Conservation (phyloP, 2,329 filamentous ascomycete species). For the Diatrype stigma region DNA sequence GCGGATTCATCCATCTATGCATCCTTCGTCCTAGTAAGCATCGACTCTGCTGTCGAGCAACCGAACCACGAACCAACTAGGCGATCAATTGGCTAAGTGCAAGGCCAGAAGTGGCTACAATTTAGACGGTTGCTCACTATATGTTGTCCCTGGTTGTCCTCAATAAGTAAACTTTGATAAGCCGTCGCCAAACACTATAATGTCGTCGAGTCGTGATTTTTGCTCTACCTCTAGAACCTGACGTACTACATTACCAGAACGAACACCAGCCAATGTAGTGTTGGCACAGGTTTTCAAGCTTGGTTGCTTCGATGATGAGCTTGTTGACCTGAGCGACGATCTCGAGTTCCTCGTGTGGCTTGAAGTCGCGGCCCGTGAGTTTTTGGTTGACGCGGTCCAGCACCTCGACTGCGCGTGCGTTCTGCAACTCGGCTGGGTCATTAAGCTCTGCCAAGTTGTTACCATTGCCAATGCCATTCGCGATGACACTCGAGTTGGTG, state of each 20-base stretch:
- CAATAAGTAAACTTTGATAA: too few relatives aligned
- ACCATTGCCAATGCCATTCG: constrained; percentile 29
- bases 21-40: not conserved
- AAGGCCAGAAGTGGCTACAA: not conserved
- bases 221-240: too few relatives aligned
- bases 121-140: too few relatives aligned
- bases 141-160: too few relatives aligned
- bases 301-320: constrained; percentile 90
- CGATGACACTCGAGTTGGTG: constrained; percentile 49
- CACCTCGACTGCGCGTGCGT: constrained; percentile 87
- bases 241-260: constrained; percentile 67
- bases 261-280: constrained; percentile 99
- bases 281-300: constrained; percentile 94
- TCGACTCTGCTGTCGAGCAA: too few relatives aligned
- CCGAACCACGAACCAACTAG: too few relatives aligned
- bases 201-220: too few relatives aligned
- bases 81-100: not conserved
- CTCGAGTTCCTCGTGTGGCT: constrained; percentile 75
- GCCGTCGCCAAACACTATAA: too few relatives aligned
- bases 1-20: not conserved
- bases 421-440: constrained; percentile 74
- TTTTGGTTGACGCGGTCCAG: constrained; percentile 92
- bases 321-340: constrained; percentile 90
- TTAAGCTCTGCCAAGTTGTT: not conserved
- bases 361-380: constrained; percentile 89